Base-by-base conservation (phyloP, 2,329 filamentous ascomycete species). In the Colletotrichum brevisporum region DNA sequence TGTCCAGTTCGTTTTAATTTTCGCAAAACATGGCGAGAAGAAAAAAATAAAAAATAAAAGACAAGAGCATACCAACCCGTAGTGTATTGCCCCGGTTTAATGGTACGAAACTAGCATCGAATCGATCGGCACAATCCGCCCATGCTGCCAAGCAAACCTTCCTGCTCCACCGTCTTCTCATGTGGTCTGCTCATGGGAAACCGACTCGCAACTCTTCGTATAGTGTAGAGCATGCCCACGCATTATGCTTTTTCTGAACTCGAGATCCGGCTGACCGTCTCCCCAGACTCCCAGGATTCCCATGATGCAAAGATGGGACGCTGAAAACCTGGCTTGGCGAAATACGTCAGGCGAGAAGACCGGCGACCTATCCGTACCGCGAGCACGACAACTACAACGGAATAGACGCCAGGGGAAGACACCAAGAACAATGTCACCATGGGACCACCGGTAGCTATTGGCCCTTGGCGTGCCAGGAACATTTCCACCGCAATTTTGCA, bases 61-160 rank as follows among this genome's bases (percentile, higher is more conserved):
- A 58, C 24, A 16, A 21, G 18, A 26, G 12, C 31, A 36, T 36
- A 10, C 3, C 21, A 24, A 24, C 21, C 2, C 8, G 9, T 8
- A 36, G 31, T 36, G 8, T 36, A 36, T 36, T 36, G 31, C 31
- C n/a, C 45, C 56, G n/a, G 48, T 24, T 59, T 21, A 26, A 31
- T 4, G 18, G 10, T 43, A 27, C 26, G 56, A 41, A 39, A 54
- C 41, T 54, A 31, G 55, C 39, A 39, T 59, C 47, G n/a, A 65
- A 47, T 59, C 54, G 54, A 59, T 36, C 56, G 36, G 56, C 63
- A 54, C 39, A 60, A 43, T 21, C 57, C 47, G 47, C 15, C 47
- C 47, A 18, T 50, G 21, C 47, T 39, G 57, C 47, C 57, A 60
- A 60, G 47, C 47, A 51, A 36, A 36, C 18, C 5, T 56, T 56